These are phyloP conservation scores for Emergomyces orientalis DNA, from an alignment of 2,329 filamentous ascomycete species.

Conservation along the genomic window DNA sequence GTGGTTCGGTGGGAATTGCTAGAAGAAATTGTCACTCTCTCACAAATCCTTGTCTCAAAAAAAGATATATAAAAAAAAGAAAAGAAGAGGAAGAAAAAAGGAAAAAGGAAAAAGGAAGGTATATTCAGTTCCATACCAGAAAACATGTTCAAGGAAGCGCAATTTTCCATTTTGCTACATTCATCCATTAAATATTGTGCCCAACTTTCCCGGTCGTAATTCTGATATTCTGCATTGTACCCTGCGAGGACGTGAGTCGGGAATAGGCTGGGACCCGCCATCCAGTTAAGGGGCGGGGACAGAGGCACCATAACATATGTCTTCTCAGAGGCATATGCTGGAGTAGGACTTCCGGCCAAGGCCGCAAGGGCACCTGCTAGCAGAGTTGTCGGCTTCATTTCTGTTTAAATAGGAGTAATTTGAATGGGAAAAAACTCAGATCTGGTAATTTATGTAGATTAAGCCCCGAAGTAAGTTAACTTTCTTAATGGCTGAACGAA, in stretches of 20 bases:
- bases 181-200: not conserved
- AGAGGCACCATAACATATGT: not conserved
- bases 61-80: too few relatives aligned
- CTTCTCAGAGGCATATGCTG: not conserved
- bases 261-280: not conserved
- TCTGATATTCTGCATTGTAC: not conserved
- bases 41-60: too few relatives aligned
- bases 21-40: too few relatives aligned
- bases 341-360: not conserved
- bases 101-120: too few relatives aligned
- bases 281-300: not conserved
- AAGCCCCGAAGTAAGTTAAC: too few relatives aligned
- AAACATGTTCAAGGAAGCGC: too few relatives aligned
- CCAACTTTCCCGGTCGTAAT: accelerated
- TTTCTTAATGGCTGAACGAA: too few relatives aligned
- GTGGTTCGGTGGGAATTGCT: too few relatives aligned
- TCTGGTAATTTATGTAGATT: too few relatives aligned
- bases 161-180: not conserved
- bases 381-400: not conserved
- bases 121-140: too few relatives aligned
- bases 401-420: not conserved
- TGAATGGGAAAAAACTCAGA: too few relatives aligned
- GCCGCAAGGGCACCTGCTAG: not conserved
- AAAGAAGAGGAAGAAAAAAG: too few relatives aligned
- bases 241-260: not conserved